Base-by-base conservation (phyloP, 2,329 filamentous ascomycete species). In the Diaporthe citrichinensis region DNA sequence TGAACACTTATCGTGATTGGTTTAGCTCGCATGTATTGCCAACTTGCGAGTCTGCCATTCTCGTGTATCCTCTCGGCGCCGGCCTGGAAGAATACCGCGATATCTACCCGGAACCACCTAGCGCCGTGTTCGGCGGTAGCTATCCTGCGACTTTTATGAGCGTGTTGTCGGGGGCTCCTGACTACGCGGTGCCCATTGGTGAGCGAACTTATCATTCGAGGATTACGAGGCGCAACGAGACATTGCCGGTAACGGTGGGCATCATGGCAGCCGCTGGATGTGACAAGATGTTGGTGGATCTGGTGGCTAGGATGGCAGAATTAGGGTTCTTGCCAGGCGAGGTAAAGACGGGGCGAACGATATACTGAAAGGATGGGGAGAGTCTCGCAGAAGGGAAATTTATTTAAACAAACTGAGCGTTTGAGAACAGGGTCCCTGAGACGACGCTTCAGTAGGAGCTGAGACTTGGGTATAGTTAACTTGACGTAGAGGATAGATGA, bases 81-180 rank as follows among this genome's bases (percentile, higher is more conserved):
- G 57, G 57, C 23, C 57, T 61, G 34, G 57, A 61, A 61, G 57
- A 61, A 41, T 61, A 61, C 34, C 57, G 57, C 57, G 57, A 61
- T 17, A 41, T 61, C 3, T 61, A 61, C 34, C 57, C 57, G 23
- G 57, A 61, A 25, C 34, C 57, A 25, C 57, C 57, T 2, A 61
- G 57, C 12, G 34, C 57, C 3, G 34, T 61, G 4, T 61, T 61
- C 23, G 57, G 57, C 57, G 57, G 57, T 2, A 61, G 34, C 57
- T 61, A 61, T 61, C 57, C 57, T n/a, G 23, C 57, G 23, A 61
- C 57, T 9, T 61, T 41, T 25, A 41, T 61, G 57, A 61, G 57
- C 34, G 34, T 61, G 3, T 15, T 61, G 34, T 61, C 57, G 57
- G 57, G 57, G 34, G 57, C 34, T 41, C 57, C 57, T 39, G 57